Conservation (phyloP, 2,329 filamentous ascomycete species). For the Emericellopsis atlantica region DNA sequence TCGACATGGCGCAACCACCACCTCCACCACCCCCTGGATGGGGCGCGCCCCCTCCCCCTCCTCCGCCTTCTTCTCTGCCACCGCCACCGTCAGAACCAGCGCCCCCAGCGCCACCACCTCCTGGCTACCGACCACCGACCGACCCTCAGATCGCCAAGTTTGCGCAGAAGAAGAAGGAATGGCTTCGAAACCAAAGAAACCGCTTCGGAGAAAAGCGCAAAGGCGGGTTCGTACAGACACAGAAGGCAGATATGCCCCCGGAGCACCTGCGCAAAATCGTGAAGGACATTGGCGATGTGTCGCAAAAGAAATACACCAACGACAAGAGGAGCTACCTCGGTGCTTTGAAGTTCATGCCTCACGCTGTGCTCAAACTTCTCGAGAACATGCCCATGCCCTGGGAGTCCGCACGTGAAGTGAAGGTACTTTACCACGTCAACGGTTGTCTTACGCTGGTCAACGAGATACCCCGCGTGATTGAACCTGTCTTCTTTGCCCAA, state of each 20-base stretch:
- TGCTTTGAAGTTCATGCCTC: slow-evolving; percentile 97
- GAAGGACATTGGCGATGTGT: slow-evolving; percentile 96
- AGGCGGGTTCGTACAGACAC: slow-evolving; percentile 90
- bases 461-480: slow-evolving; percentile 90
- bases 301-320: slow-evolving; percentile 97
- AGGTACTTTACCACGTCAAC: slow-evolving; percentile 96
- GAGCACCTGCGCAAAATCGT: slow-evolving; percentile 98
- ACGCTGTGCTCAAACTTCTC: slow-evolving; percentile 89
- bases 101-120: slow-evolving; percentile 60
- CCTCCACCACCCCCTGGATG: slow-evolving; percentile 46
- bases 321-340: slow-evolving; percentile 97
- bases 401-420: slow-evolving; percentile 93
- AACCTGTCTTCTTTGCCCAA: slow-evolving; percentile 94
- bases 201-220: slow-evolving; percentile 96
- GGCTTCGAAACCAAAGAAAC: slow-evolving; percentile 82
- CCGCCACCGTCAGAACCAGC: slow-evolving; percentile 43
- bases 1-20: slow-evolving; percentile 41
- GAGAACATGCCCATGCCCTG: slow-evolving; percentile 99
- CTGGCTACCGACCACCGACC: slow-evolving; percentile 67
- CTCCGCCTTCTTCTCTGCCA: slow-evolving; percentile 41
- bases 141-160: slow-evolving; percentile 88
- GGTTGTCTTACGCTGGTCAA: slow-evolving; percentile 95
- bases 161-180: slow-evolving; percentile 98
- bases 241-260: slow-evolving; percentile 97
- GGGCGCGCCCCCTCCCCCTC: slow-evolving; percentile 42